A percentile compares a stretch with the other conserved stretches of the same genome.
Evolutionary conservation across 1,284 basidiomycete genomes (phyloP).

Genomic region (Pascua sp.): DNA sequence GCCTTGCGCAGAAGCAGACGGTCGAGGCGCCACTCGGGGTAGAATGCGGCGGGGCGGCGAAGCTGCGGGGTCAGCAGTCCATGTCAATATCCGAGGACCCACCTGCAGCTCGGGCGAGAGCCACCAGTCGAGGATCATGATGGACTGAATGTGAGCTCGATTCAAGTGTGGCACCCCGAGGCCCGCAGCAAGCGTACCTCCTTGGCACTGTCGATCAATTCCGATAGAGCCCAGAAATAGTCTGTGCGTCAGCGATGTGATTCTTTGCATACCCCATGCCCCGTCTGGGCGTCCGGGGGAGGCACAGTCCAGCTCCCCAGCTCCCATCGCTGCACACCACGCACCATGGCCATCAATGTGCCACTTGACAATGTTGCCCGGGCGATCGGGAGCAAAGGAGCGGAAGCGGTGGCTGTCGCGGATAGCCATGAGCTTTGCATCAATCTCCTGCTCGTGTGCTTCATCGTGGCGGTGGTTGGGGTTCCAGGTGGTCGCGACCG

Average conservation of each 20-base stretch:
- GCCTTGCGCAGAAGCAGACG: slow-evolving; percentile 79
- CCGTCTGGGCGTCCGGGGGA: no score
- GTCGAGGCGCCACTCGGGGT: slow-evolving; percentile 83
- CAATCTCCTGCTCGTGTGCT: slow-evolving; percentile 59
- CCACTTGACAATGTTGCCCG: slow-evolving; percentile 79
- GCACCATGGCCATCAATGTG: slow-evolving; percentile 76
- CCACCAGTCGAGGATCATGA: slow-evolving; percentile 77
- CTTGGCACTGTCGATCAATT: slow-evolving; percentile 65
- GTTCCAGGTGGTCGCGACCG: slow-evolving; percentile 46
- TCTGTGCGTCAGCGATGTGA: slow-evolving; percentile 46
- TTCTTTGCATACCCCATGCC: no score
- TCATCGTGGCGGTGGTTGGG: slow-evolving; percentile 67
- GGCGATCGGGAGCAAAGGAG: slow-evolving; percentile 71
- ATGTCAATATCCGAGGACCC: not conserved
- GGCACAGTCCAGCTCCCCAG: not conserved
- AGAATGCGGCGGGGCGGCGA: slow-evolving; percentile 76
- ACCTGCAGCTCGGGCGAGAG: slow-evolving; percentile 80
- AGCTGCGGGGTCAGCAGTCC: slow-evolving; percentile 50
- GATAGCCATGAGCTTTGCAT: slow-evolving; percentile 65
- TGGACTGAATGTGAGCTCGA: slow-evolving; percentile 50
- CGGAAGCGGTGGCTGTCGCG: slow-evolving; percentile 74
- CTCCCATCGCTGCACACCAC: not conserved
- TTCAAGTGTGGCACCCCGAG: not conserved
- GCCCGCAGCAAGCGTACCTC: no score
- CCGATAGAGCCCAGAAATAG: slow-evolving; percentile 89